Conservation (phyloP, 768 basidiomycete species). For the Podaxis mareebaensis region DNA sequence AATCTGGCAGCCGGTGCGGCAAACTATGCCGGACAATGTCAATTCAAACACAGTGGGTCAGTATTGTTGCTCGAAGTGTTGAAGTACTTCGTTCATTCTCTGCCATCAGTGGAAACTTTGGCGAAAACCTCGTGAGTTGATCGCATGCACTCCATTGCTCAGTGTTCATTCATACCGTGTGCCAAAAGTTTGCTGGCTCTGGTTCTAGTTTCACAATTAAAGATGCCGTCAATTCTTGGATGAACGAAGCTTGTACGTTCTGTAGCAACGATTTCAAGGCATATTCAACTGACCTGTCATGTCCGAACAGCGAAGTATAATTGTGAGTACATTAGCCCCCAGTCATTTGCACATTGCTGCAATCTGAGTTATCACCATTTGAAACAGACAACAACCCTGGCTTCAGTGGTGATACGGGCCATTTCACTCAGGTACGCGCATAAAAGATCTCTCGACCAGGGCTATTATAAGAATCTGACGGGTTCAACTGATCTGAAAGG, state of each 20-base stretch:
- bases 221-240: conserved; percentile 26
- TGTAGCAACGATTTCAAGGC: background rate
- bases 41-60: conserved; percentile 10
- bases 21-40: conserved; percentile 1
- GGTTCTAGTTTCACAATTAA: conserved; percentile 20
- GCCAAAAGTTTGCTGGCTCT: conserved; percentile 22
- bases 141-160: background rate
- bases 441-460: background rate
- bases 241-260: conserved; percentile 29
- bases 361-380: background rate
- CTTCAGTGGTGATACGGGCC: conserved; percentile 29
- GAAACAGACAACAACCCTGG: conserved; percentile 27
- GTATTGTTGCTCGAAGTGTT: background rate
- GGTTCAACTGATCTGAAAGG: conserved; percentile 24
- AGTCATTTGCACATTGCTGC: too few relatives aligned
- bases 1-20: conserved; percentile 13
- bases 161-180: background rate
- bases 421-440: conserved; percentile 30
- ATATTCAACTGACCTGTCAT: background rate
- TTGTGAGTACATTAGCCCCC: background rate
- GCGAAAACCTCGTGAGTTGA: conserved; percentile 29
- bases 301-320: conserved; percentile 23
- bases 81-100: background rate
- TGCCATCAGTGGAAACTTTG: conserved; percentile 21
- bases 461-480: background rate